Base-by-base conservation (phyloP, 192 early-diverging fungal genomes). In the Coemansia sp. region DNA sequence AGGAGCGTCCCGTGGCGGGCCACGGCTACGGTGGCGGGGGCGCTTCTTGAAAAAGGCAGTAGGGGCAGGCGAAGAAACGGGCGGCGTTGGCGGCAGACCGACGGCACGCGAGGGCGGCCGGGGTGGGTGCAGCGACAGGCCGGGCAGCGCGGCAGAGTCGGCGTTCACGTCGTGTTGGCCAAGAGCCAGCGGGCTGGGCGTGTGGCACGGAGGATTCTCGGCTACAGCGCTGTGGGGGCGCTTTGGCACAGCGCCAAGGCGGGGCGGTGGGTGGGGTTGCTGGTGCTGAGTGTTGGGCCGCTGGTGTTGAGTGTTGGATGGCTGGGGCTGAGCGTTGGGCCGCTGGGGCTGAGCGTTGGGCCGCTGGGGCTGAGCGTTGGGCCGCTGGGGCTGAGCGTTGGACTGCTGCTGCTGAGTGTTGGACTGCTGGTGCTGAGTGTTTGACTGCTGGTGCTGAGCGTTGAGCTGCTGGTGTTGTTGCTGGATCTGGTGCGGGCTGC, bases 31-130 rank as follows among this genome's bases (percentile, higher is more conserved):
- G 31, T 64, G 55, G 14, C 68, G 74, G 60, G 21, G 6, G 8
- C 74, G 68, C 52, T 64, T 70, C 51, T 71, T 76, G 23, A 66
- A 44, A 16, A 44, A 44, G 16, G 38, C 38, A 44, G 38, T 14
- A 16, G 38, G 38, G 12, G 14, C 38, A 3, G 38, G 12, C 38
- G 14, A 44, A 3, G 14, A 4, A 44, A 14, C 38, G 1, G 38
- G 38, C 38, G 38, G 38, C 2, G 38, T 44, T 16, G 38, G 38
- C 38, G 1, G 38, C 38, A 16, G 38, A 3, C 38, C 38, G 38
- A 16, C 38, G 16, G 38, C 38, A 14, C 16, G 38, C 14, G 38
- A 3, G 12, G 38, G 14, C 38, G 38, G 9, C 12, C 38, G 38
- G 9, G 38, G 38, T 14, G 38, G 12, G 14, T 44, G 38, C 38